These are phyloP conservation scores for Eucalyptus sideroxylon DNA, from an alignment of 345 rosid species.

Conservation along the genomic window DNA sequence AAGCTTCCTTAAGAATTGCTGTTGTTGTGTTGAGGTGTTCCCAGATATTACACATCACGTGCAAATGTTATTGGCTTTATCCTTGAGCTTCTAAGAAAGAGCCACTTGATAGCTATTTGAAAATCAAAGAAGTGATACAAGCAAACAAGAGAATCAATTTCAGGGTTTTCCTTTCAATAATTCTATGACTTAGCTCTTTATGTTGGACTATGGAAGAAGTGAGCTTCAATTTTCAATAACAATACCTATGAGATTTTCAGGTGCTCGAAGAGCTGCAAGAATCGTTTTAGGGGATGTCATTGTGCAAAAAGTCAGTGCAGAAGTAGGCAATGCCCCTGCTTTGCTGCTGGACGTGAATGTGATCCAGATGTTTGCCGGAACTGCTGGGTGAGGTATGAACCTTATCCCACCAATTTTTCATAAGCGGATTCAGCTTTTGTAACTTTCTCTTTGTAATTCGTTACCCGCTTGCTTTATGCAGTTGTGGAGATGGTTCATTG, in stretches of 20 bases:
- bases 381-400: constrained; percentile 64
- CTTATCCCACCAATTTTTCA: background rate
- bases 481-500: constrained; percentile 70
- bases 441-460: background rate
- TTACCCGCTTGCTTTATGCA: background rate
- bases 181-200: background rate
- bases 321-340: constrained; percentile 98
- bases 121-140: background rate
- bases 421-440: background rate
- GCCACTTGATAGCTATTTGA: background rate
- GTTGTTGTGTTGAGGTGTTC: background rate
- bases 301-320: constrained; percentile 99
- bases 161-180: background rate
- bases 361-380: constrained; percentile 98
- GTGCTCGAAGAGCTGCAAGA: constrained; percentile 96
- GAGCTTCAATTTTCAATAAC: background rate
- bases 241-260: constrained; percentile 20
- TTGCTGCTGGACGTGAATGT: constrained; percentile 98
- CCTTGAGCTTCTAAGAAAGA: background rate
- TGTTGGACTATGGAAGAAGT: background rate
- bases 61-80: background rate
- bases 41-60: background rate
- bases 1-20: background rate
- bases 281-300: constrained; percentile 97
- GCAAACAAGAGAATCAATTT: background rate